phyloP scores from a whole-genome alignment of 192 early-diverging fungal genomes.

The Coemansia sp. region DNA sequence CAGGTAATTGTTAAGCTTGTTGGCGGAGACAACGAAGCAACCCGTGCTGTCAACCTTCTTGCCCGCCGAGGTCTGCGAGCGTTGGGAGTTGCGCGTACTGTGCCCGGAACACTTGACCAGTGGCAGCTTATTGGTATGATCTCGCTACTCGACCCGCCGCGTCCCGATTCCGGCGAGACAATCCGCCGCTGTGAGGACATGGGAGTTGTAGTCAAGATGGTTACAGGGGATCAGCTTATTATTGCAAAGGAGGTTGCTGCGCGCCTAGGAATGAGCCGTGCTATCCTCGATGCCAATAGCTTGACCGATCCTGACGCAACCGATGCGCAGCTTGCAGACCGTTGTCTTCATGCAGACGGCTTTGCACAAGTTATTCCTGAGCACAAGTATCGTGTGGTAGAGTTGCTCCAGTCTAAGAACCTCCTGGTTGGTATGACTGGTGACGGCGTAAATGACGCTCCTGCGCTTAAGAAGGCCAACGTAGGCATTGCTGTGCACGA shows the following conservation, averaged over 20 bases:
- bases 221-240: constrained; percentile 94
- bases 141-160: constrained; percentile 85
- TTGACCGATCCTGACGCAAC: constrained; percentile 73
- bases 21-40: constrained; percentile 80
- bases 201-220: constrained; percentile 94
- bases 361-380: constrained; percentile 98
- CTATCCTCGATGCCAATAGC: constrained; percentile 85
- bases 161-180: constrained; percentile 84
- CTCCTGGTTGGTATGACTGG: constrained; percentile 92
- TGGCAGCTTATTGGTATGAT: constrained; percentile 91
- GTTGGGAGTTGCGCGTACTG: constrained; percentile 86
- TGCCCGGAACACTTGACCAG: constrained; percentile 60
- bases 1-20: constrained; percentile 85
- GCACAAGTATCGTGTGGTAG: constrained; percentile 97
- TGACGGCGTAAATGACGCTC: constrained; percentile 97
- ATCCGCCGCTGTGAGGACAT: constrained; percentile 80
- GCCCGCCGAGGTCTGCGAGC: constrained; percentile 89
- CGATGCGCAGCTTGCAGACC: constrained; percentile 82
- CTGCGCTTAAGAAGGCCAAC: constrained; percentile 95
- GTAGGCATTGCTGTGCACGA: constrained; percentile 96
- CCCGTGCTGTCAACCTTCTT: constrained; percentile 77
- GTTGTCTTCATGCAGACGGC: constrained; percentile 85
- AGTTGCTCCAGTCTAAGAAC: constrained; percentile 87
- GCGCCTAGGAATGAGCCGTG: constrained; percentile 89
- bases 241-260: constrained; percentile 91